Conservation (phyloP, 768 basidiomycete species). For the Rhizopogon roseolus region DNA sequence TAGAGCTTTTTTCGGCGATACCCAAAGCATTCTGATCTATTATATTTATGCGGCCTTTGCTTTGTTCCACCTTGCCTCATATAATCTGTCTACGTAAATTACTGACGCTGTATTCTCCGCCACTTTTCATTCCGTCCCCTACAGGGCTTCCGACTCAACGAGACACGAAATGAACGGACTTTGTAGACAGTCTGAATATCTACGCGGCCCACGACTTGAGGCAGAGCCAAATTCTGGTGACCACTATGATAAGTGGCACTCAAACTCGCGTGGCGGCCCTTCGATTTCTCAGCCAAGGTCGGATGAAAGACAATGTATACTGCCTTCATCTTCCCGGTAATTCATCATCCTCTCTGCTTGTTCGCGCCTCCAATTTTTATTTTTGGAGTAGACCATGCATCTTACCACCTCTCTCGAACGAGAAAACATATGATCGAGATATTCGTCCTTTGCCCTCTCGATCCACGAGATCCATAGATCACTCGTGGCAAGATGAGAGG, state of each 20-base stretch:
- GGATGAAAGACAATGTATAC: constrained; percentile 16
- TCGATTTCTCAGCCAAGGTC: constrained; percentile 10
- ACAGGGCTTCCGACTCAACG: constrained; percentile 28
- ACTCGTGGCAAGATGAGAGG: constrained; percentile 15
- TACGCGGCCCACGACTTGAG: not conserved
- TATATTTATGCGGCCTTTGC: constrained; percentile 4
- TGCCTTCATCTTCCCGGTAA: constrained; percentile 10
- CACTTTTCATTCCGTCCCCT: constrained; percentile 14
- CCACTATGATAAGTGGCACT: constrained; percentile 15
- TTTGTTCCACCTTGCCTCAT: constrained; percentile 15
- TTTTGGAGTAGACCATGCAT: constrained; percentile 20
- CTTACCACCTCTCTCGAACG: constrained; percentile 26
- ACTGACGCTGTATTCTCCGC: constrained; percentile 28
- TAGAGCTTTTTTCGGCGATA: not conserved
- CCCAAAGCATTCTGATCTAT: not conserved
- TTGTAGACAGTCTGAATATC: constrained; percentile 9
- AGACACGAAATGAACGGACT: constrained; percentile 14
- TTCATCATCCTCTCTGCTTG: not conserved
- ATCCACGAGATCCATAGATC: constrained; percentile 22
- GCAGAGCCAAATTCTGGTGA: constrained; percentile 18
- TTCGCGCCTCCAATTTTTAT: not conserved
- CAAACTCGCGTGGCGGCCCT: not conserved
- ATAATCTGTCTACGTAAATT: constrained; percentile 13
- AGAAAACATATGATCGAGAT: constrained; percentile 28
- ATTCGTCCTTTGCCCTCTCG: constrained; percentile 27